phyloP scores from a whole-genome alignment of 257 asterid genomes.

The Perilla frutescens region DNA sequence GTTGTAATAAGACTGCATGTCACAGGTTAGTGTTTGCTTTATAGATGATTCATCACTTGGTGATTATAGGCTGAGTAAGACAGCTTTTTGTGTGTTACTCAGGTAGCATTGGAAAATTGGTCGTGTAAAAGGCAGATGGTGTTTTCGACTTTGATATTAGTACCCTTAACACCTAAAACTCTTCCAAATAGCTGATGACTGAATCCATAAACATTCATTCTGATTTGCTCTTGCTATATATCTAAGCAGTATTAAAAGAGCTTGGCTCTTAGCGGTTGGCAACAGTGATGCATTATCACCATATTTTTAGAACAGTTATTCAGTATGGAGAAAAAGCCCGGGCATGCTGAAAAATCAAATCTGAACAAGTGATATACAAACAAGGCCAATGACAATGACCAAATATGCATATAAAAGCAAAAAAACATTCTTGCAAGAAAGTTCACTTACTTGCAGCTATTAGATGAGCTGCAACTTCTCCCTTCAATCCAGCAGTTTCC shows the following conservation, averaged over 20 bases:
- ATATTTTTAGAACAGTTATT: neutral
- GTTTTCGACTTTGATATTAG: neutral
- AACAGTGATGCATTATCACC: no score
- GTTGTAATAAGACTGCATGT: neutral
- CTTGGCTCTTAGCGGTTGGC: no score
- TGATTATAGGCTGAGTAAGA: constrained; percentile 20
- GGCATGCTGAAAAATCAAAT: neutral
- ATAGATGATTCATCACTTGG: constrained; percentile 18
- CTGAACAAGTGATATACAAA: constrained; percentile 4
- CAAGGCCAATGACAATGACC: neutral
- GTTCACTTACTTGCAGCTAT: constrained; percentile 69
- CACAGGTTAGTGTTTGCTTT: neutral
- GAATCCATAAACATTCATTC: constrained; percentile 14
- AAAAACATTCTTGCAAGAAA: constrained; percentile 23
- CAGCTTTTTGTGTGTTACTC: neutral
- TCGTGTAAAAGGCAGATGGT: neutral
- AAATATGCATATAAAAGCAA: constrained; percentile 4
- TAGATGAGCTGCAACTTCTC: constrained; percentile 90
- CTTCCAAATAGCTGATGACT: constrained; percentile 7
- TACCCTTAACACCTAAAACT: neutral
- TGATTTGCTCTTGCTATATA: constrained; percentile 17
- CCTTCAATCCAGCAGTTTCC: constrained; percentile 86
- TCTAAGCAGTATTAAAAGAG: neutral
- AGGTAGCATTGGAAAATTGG: neutral
- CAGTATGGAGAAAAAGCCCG: neutral